Evolutionary conservation across 495 filamentous ascomycete species (phyloP), one percentile per base, ranked within the genome.

Genomic region (Daldinia caldariorum): DNA sequence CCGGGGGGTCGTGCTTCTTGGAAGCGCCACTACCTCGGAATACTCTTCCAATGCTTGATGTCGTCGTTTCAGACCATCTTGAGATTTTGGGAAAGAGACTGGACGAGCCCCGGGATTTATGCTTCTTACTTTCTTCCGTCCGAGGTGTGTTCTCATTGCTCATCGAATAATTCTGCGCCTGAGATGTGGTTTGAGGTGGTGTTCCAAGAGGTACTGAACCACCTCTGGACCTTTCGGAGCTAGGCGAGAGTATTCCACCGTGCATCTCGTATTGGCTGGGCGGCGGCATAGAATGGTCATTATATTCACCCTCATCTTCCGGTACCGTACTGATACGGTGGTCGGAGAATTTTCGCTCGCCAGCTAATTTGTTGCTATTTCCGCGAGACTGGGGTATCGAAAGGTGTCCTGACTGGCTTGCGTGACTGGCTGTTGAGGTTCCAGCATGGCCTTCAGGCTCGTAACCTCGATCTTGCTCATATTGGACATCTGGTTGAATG

Each of bases 31-130:
- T 87, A 38, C 79, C 80, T 50, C 85, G 80, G 75, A 87, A 87
- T 10, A 81, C 80, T 54, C 78, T 77, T 53, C 80, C 77, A 12
- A 86, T 74, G 66, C 81, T 86, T 0, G 96, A 95, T 22, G 94
- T 86, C 4, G 95, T 98, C 20, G 95, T 97, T 79, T 95, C 94
- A 4, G 94, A 97, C 95, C 95, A 99, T 34, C 95, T 89, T 12
- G 96, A 98, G 65, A 97, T 92, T 79, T 94, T 97, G 26, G 93
- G 92, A 80, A 94, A 84, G 82, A 85, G 95, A 77, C 97, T 89
- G 4, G 92, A 95, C 13, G 93, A 94, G 72, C 87, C 89, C 78
- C 87, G 92, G 10, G 92, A 95, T 78, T 97, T 96, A 79, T 97
- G 93, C 81, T 97, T 97, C 72, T 90, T 89, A 63, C 87, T 84